Conservation (phyloP, 495 filamentous ascomycete genomes). For the Neurospora pannonica region DNA sequence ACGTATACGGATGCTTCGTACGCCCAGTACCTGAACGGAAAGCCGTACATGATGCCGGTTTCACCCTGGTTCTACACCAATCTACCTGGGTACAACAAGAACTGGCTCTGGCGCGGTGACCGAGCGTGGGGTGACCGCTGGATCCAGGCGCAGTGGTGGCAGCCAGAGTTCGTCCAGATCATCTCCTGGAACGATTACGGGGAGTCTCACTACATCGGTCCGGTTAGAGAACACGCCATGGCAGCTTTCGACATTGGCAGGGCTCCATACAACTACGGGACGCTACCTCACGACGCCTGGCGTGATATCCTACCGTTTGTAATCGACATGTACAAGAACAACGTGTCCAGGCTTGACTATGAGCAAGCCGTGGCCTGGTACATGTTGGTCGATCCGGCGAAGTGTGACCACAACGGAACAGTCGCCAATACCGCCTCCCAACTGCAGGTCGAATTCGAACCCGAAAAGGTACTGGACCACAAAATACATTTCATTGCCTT, state of each 20-base stretch:
- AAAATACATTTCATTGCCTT: conserved; percentile 31
- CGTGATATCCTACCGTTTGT: conserved; percentile 44
- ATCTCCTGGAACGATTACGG: conserved; percentile 58
- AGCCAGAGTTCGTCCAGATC: conserved; percentile 52
- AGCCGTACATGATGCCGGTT: conserved; percentile 55
- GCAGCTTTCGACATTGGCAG: conserved; percentile 33
- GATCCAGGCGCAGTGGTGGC: conserved; percentile 48
- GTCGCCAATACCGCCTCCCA: conserved; percentile 20
- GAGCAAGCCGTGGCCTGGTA: conserved; percentile 52
- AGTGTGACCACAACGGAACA: conserved; percentile 18
- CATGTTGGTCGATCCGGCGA: conserved; percentile 28
- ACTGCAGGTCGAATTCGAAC: neutral
- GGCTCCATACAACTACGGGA: conserved; percentile 30
- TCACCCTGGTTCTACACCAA: conserved; percentile 62
- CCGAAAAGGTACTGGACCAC: conserved; percentile 20
- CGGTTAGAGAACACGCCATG: conserved; percentile 29
- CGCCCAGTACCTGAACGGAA: neutral
- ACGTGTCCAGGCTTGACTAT: conserved; percentile 1
- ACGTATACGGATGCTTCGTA: too few species aligned
- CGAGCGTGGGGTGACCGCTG: conserved; percentile 63
- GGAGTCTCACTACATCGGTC: conserved; percentile 60
- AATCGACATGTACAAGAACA: conserved; percentile 49
- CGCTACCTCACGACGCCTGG: conserved; percentile 29
- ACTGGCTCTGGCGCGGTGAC: conserved; percentile 60
- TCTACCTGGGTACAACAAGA: conserved; percentile 54